Evolutionary conservation across 2,329 filamentous ascomycete genomes (phyloP), one percentile per base, ranked within the genome.

Genomic region (Stagonosporopsis cucurbitacearum): DNA sequence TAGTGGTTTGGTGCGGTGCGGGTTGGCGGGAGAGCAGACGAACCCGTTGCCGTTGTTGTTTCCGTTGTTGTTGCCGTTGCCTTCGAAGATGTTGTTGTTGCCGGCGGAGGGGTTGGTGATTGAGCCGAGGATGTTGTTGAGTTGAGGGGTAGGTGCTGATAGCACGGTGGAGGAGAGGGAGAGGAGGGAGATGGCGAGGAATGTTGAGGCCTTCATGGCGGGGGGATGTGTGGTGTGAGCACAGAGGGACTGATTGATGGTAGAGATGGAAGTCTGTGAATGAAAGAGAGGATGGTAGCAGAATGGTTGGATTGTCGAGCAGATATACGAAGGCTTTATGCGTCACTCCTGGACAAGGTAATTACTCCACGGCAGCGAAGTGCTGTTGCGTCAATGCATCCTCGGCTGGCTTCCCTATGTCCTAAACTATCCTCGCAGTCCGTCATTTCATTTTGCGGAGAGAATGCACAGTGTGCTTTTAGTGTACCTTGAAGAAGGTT

Each of bases 121-220:
- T 4, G 55, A 59, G 17, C 55, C 57, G 13, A 60, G 20, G 39
- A 59, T 46, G 45, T 46, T 59, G 22, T 28, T 46, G 20, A 59
- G 22, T 35, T 62, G 54, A 9, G 60, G 60, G 22, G 53, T 57
- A 23, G 64, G 64, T 3, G 64, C 64, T 13, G 60, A 45, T n/a
- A 61, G 35, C 17, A 64, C 60, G 22, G 62, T 57, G 25, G 62
- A 54, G 20, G 58, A 54, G 43, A 66, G 50, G 25, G 58, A 57
- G 39, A 61, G 54, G 42, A 66, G 35, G 19, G 60, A 53, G 22
- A 62, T 26, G 6, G 60, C 40, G 30, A 62, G 9, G 50, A 59
- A 64, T 20, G 39, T 54, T 32, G 51, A 49, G 23, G 39, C 39
- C 51, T 39, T 54, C 51, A 54, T 54, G 13, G 15, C 44, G 30